phyloP scores from a whole-genome alignment of 1,284 basidiomycete genomes.

The Trametes versicolor region DNA sequence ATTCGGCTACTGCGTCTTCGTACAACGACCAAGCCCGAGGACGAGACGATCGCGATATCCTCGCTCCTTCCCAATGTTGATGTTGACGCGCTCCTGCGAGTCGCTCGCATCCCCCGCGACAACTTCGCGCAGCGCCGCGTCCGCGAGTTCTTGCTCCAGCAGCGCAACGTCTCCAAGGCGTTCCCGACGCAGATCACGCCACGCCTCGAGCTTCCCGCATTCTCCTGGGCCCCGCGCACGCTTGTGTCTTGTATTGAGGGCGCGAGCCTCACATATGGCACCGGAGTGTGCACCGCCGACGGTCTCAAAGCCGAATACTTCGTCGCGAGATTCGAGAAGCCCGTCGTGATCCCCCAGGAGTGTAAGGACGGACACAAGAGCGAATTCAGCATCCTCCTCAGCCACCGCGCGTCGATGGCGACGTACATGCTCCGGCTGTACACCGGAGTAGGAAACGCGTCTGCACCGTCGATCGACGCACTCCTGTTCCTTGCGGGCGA shows the following conservation, averaged over 20 bases:
- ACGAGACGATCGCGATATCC: slow-evolving; percentile 26
- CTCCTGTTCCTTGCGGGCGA: not conserved
- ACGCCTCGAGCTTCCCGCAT: slow-evolving; percentile 6
- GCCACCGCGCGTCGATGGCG: not conserved
- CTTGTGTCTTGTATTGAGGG: slow-evolving; percentile 4
- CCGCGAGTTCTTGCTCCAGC: slow-evolving; percentile 6
- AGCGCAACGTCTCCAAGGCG: not conserved
- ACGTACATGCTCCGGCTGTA: slow-evolving; percentile 5
- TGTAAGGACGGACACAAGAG: not conserved
- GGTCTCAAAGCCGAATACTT: slow-evolving; percentile 10
- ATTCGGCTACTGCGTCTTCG: slow-evolving; percentile 17
- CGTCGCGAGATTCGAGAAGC: slow-evolving; percentile 6
- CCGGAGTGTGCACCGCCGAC: slow-evolving; percentile 13
- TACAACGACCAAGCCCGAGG: slow-evolving; percentile 25
- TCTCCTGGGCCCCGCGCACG: slow-evolving; percentile 15
- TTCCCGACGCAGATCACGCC: not conserved
- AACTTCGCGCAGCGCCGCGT: slow-evolving; percentile 9
- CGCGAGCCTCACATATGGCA: not conserved
- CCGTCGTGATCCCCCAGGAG: not conserved
- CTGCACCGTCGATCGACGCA: not conserved
- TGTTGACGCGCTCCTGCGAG: slow-evolving; percentile 7
- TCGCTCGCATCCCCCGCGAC: not conserved
- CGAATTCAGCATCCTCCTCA: not conserved
- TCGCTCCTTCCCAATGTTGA: slow-evolving; percentile 22
- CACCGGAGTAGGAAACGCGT: not conserved